These are phyloP conservation scores for Setaria viridis DNA, from an alignment of 202 grass and related monocot species.

Conservation along the genomic window DNA sequence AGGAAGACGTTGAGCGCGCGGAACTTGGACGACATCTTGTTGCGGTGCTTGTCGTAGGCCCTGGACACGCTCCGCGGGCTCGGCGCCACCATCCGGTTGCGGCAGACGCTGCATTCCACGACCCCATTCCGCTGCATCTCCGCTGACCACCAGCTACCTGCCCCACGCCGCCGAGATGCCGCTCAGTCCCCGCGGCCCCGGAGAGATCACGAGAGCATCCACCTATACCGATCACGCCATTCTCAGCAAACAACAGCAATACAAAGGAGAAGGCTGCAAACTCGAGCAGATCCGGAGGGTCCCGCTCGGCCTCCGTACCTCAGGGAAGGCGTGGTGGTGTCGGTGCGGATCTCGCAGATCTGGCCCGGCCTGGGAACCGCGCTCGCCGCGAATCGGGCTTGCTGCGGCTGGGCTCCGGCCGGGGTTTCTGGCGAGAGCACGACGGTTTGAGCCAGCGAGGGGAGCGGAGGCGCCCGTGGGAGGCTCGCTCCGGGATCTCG, in stretches of 20 bases:
- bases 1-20: slow-evolving; percentile 83
- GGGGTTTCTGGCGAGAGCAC: neutral
- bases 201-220: slow-evolving; percentile 49
- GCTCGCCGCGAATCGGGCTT: neutral
- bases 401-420: neutral
- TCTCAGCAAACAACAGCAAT: slow-evolving; percentile 10
- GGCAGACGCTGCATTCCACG: slow-evolving; percentile 85
- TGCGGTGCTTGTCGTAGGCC: slow-evolving; percentile 94
- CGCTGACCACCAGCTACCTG: neutral
- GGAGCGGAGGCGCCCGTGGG: neutral
- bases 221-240: slow-evolving; percentile 28
- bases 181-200: slow-evolving; percentile 14
- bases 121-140: slow-evolving; percentile 87
- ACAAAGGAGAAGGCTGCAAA: neutral
- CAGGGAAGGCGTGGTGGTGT: slow-evolving; percentile 21
- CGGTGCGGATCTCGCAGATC: slow-evolving; percentile 62
- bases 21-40: slow-evolving; percentile 82
- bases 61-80: slow-evolving; percentile 81
- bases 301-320: slow-evolving; percentile 35
- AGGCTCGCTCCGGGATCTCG: slow-evolving; percentile 48
- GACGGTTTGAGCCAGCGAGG: slow-evolving; percentile 2
- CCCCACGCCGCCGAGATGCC: slow-evolving; percentile 34
- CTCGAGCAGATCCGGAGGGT: slow-evolving; percentile 39
- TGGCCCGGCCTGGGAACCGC: slow-evolving; percentile 34
- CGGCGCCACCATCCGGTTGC: slow-evolving; percentile 73